A percentile compares a stretch with the other conserved stretches of the same genome.
Conservation (phyloP, 1,139 yeast species). For the Geotrichum cucujoidarum region DNA sequence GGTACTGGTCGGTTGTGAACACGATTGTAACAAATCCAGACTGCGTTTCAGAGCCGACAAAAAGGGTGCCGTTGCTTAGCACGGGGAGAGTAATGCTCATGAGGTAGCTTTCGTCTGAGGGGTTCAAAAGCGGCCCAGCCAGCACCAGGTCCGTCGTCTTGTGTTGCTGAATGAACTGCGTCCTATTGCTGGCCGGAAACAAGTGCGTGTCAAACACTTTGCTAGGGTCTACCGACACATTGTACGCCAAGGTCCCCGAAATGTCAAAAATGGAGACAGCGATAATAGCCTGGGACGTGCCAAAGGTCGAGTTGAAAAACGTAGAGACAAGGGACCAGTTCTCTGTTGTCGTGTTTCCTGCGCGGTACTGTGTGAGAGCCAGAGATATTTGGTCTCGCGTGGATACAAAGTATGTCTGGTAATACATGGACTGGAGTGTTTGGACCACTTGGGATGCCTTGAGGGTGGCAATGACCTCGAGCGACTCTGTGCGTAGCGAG, state of each 20-base stretch:
- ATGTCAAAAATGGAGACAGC: slow-evolving; percentile 66
- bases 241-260: slow-evolving; percentile 38
- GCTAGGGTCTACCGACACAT: slow-evolving; percentile 33
- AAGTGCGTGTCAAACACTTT: slow-evolving; percentile 1
- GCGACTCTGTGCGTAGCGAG: slow-evolving; percentile 59
- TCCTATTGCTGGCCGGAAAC: slow-evolving; percentile 4
- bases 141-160: slow-evolving; percentile 26
- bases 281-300: slow-evolving; percentile 43
- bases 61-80: slow-evolving; percentile 65
- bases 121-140: slow-evolving; percentile 16
- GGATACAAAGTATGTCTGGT: slow-evolving; percentile 67
- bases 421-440: slow-evolving; percentile 55
- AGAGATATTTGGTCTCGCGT: slow-evolving; percentile 54
- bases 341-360: slow-evolving; percentile 59
- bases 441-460: slow-evolving; percentile 77
- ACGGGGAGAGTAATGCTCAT: slow-evolving; percentile 67
- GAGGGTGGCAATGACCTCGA: slow-evolving; percentile 72
- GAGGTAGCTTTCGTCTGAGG: slow-evolving; percentile 31
- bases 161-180: neutral
- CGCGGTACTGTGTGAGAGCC: slow-evolving; percentile 58
- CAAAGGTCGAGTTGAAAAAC: slow-evolving; percentile 51
- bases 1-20: slow-evolving; percentile 53
- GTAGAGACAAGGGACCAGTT: slow-evolving; percentile 43
- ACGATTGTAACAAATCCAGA: slow-evolving; percentile 71
- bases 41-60: slow-evolving; percentile 52